Evolutionary conservation across 495 filamentous ascomycete genomes (phyloP).

Genomic region (Penicillium chermesinum): DNA sequence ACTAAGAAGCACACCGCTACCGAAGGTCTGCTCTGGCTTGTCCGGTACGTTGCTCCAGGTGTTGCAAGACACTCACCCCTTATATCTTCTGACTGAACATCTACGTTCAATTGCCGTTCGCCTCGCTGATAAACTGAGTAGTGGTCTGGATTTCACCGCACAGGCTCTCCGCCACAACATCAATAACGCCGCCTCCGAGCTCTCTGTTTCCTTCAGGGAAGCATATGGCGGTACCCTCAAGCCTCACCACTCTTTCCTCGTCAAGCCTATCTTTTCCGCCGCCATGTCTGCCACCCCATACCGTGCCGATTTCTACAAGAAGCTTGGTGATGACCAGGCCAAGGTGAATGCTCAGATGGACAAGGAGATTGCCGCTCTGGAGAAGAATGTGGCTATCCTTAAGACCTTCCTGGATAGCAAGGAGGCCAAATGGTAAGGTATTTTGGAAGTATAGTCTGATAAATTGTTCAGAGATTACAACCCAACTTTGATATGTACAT

Average conservation of each 20-base stretch:
- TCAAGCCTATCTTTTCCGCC: slow-evolving; percentile 84
- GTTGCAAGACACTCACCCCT: too few relatives aligned
- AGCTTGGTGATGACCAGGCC: slow-evolving; percentile 61
- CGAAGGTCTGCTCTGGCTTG: slow-evolving; percentile 88
- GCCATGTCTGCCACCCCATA: slow-evolving; percentile 92
- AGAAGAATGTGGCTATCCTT: slow-evolving; percentile 68
- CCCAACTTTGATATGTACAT: slow-evolving; percentile 28
- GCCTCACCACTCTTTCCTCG: slow-evolving; percentile 77
- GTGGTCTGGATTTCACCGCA: slow-evolving; percentile 88
- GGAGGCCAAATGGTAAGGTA: slow-evolving; percentile 66
- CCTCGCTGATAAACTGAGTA: too few relatives aligned
- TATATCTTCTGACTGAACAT: too few relatives aligned
- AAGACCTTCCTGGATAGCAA: slow-evolving; percentile 64
- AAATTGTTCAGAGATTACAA: slow-evolving; percentile 6
- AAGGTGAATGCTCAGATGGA: slow-evolving; percentile 57
- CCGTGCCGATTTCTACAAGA: slow-evolving; percentile 81
- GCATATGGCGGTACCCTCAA: slow-evolving; percentile 85
- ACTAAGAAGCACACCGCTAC: slow-evolving; percentile 77
- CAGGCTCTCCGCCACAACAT: slow-evolving; percentile 76
- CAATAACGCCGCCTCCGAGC: slow-evolving; percentile 60
- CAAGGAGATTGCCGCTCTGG: slow-evolving; percentile 67
- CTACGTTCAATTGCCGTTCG: too few relatives aligned
- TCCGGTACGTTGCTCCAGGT: slow-evolving; percentile 59
- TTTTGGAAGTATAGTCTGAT: slow-evolving; percentile 27
- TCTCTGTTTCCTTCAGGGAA: slow-evolving; percentile 75